Conservation (phyloP, 164 flowering plant species). For the Vitis amurensis region DNA sequence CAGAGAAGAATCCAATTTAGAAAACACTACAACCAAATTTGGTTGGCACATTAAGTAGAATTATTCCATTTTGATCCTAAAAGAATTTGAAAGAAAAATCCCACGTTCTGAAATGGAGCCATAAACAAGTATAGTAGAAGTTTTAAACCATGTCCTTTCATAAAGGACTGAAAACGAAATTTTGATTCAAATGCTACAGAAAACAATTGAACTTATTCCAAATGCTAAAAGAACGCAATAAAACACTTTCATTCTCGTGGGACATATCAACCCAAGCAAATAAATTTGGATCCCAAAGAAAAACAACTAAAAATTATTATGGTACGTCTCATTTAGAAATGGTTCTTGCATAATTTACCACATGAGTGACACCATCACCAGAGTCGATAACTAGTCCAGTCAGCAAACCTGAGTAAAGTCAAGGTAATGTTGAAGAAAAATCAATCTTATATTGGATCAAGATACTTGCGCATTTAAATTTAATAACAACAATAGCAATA, state of each 20-base stretch:
- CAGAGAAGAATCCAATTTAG: no score
- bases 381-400: conserved; percentile 98
- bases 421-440: conserved; percentile 9
- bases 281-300: not conserved
- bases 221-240: not conserved
- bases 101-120: not conserved
- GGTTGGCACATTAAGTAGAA: no score
- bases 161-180: not conserved
- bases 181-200: not conserved
- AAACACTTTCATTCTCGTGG: not conserved
- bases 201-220: not conserved
- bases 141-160: not conserved
- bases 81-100: not conserved
- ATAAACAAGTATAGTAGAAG: no score
- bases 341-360: conserved; percentile 50
- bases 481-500: no score
- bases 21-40: not conserved
- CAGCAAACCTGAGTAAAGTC: conserved; percentile 67
- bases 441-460: not conserved
- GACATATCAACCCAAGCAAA: not conserved
- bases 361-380: conserved; percentile 99
- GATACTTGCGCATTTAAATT: no score
- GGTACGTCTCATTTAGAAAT: not conserved
- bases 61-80: not conserved
- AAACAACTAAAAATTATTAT: not conserved